A percentile compares a stretch with the other conserved stretches of the same genome.
Evolutionary conservation across 1,284 basidiomycete species (phyloP).

Genomic region (Rugosomyces carneus): DNA sequence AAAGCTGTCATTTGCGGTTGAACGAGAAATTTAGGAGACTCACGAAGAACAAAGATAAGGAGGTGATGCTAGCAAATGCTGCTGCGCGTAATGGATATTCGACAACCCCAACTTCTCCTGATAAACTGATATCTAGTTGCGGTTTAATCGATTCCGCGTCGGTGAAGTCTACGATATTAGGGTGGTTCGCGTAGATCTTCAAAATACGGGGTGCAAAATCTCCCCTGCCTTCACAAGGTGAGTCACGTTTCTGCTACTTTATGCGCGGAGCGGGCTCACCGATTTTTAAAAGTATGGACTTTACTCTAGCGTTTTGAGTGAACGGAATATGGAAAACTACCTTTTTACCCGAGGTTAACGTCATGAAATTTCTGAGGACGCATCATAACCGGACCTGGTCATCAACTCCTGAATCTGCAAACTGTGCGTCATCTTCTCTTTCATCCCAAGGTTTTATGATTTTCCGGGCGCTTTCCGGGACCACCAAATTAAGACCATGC

Average conservation of each 20-base stretch:
- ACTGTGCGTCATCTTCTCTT: slow-evolving; percentile 59
- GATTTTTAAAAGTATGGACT: slow-evolving; percentile 66
- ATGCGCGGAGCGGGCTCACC: no score
- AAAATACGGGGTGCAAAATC: slow-evolving; percentile 61
- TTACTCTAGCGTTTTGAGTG: slow-evolving; percentile 67
- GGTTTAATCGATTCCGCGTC: slow-evolving; percentile 63
- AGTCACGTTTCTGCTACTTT: no score
- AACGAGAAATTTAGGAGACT: slow-evolving; percentile 22
- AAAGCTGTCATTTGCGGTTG: background rate
- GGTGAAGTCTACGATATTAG: slow-evolving; percentile 69
- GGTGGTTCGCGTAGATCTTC: slow-evolving; percentile 63
- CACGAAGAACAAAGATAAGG: slow-evolving; percentile 75
- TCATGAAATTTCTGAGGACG: slow-evolving; percentile 1
- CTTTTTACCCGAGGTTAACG: slow-evolving; percentile 29
- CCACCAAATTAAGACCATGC: slow-evolving; percentile 68
- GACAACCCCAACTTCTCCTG: slow-evolving; percentile 56
- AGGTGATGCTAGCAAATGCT: slow-evolving; percentile 68
- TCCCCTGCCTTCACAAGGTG: slow-evolving; percentile 60
- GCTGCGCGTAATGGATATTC: slow-evolving; percentile 76
- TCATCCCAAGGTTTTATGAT: slow-evolving; percentile 78
- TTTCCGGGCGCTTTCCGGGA: slow-evolving; percentile 69
- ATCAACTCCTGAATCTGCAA: slow-evolving; percentile 69
- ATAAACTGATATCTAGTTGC: slow-evolving; percentile 63
- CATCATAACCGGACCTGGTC: slow-evolving; percentile 53
- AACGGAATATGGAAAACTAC: slow-evolving; percentile 79